Conservation (phyloP, 345 rosid species). For the Cardamine occulta region DNA sequence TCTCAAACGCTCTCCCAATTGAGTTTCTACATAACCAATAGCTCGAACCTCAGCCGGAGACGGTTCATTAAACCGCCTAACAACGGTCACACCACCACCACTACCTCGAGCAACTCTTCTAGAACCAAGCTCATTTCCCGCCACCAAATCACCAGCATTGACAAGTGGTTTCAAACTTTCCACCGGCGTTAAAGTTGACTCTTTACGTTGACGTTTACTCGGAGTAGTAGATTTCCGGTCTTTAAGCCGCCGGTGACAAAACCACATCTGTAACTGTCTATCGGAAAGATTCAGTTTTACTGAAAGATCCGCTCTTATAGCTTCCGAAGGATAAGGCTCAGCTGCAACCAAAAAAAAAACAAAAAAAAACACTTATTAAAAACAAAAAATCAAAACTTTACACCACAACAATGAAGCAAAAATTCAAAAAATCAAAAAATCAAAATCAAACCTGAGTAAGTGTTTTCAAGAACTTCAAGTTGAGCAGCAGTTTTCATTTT, state of each 20-base stretch:
- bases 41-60: constrained; percentile 65
- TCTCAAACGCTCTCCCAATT: constrained; percentile 80
- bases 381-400: constrained; percentile 1
- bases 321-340: constrained; percentile 83
- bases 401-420: neutral
- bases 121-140: constrained; percentile 51
- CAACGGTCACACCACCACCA: constrained; percentile 52
- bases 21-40: constrained; percentile 73
- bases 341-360: constrained; percentile 40
- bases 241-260: constrained; percentile 89
- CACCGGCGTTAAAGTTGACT: constrained; percentile 40
- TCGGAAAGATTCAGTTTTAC: constrained; percentile 76
- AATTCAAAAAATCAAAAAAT: too few relatives aligned
- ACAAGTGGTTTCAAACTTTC: constrained; percentile 1
- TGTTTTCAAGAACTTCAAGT: constrained; percentile 78
- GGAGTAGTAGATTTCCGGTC: constrained; percentile 66
- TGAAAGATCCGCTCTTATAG: constrained; percentile 71
- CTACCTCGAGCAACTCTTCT: constrained; percentile 47
- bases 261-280: constrained; percentile 98
- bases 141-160: constrained; percentile 46
- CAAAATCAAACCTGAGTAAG: constrained; percentile 63
- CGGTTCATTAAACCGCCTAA: constrained; percentile 61
- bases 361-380: neutral
- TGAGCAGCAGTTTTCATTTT: constrained; percentile 96
- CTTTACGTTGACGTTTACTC: constrained; percentile 59